Evolutionary conservation across 2,329 filamentous ascomycete genomes (phyloP).

Genomic region (Fusarium incarnatum): DNA sequence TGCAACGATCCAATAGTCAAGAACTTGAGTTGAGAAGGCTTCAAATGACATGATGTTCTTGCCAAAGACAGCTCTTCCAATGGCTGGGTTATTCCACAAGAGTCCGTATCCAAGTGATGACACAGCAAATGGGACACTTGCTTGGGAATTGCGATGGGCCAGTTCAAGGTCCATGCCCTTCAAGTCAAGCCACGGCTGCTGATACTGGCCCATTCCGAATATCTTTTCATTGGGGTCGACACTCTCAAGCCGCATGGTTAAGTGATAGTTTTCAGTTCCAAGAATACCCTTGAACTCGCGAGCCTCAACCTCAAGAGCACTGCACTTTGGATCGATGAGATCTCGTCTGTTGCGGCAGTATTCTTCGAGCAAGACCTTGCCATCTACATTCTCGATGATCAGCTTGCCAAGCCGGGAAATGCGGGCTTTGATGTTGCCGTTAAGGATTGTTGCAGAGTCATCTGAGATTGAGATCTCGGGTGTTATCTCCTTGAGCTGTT

Average conservation of each 20-base stretch:
- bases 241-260: slow-evolving; percentile 70
- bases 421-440: slow-evolving; percentile 49
- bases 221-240: slow-evolving; percentile 67
- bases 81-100: slow-evolving; percentile 73
- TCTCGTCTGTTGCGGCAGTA: slow-evolving; percentile 49
- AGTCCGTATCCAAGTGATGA: slow-evolving; percentile 71
- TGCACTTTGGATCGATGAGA: slow-evolving; percentile 69
- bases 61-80: slow-evolving; percentile 71
- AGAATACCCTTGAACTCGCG: slow-evolving; percentile 67
- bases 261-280: slow-evolving; percentile 63
- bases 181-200: slow-evolving; percentile 71
- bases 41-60: slow-evolving; percentile 72
- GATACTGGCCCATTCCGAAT: slow-evolving; percentile 78
- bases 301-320: slow-evolving; percentile 66
- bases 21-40: slow-evolving; percentile 64
- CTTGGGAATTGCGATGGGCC: slow-evolving; percentile 74
- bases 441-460: slow-evolving; percentile 22
- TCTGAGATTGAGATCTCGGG: slow-evolving; percentile 7
- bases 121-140: slow-evolving; percentile 71
- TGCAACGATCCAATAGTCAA: slow-evolving; percentile 75
- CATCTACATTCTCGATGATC: slow-evolving; percentile 44
- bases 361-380: slow-evolving; percentile 49
- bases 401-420: slow-evolving; percentile 49
- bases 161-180: slow-evolving; percentile 73
- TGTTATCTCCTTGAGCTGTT: neutral